Percentiles rank a stretch among this genome's conserved stretches.
phyloP scores from a whole-genome alignment of 2,329 filamentous ascomycete genomes.

The Colletotrichum coccodes region DNA sequence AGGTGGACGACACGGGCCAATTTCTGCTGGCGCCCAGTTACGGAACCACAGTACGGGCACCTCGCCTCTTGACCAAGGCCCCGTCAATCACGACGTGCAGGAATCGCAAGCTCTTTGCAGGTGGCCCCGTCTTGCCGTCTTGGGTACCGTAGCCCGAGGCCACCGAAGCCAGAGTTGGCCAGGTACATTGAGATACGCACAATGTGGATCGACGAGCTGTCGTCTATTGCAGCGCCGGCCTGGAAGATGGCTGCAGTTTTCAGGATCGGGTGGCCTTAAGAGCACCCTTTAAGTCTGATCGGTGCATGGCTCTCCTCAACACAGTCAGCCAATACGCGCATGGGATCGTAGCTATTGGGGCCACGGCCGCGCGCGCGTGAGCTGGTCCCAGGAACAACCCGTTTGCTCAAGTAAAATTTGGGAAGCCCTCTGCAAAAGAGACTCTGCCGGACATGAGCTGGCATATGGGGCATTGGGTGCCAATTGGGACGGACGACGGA shows the following conservation, averaged over 20 bases:
- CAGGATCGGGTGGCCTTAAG: constrained; percentile 6
- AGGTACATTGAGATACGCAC: constrained; percentile 16
- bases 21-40: background rate
- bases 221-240: constrained; percentile 12
- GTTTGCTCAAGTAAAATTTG: background rate
- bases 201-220: constrained; percentile 19
- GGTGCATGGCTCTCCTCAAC: constrained; percentile 14
- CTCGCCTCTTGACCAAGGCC: background rate
- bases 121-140: background rate
- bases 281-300: background rate
- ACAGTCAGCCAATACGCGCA: constrained; percentile 11
- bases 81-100: background rate
- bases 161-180: background rate
- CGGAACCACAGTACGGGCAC: background rate
- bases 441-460: constrained; percentile 15
- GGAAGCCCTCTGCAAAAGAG: background rate
- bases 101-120: background rate
- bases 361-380: background rate
- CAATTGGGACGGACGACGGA: constrained; percentile 14
- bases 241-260: constrained; percentile 21
- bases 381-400: constrained; percentile 20
- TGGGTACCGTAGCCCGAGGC: background rate
- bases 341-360: constrained; percentile 16
- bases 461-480: constrained; percentile 7
- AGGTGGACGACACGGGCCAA: background rate